Percentiles rank a stretch among this genome's conserved stretches.
These are phyloP conservation scores for Rhinocladiella similis DNA, from an alignment of 2,329 filamentous ascomycete species.

Conservation along the genomic window DNA sequence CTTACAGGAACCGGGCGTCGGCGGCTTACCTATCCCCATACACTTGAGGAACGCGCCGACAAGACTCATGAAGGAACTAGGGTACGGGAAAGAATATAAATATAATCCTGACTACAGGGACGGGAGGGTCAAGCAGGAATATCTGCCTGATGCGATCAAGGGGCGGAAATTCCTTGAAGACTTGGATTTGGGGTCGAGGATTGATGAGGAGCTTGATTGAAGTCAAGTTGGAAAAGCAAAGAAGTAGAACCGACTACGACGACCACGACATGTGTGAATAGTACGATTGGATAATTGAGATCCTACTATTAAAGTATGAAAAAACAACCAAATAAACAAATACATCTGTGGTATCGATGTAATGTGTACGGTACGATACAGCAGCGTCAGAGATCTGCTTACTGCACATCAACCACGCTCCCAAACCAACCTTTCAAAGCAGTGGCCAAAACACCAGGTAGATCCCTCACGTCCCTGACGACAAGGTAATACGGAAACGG, in stretches of 20 bases:
- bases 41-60: conserved; percentile 93
- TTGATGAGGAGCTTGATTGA: conserved; percentile 54
- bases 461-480: conserved; percentile 85
- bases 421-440: conserved; percentile 96
- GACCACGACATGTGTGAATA: no score
- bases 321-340: no score
- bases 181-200: conserved; percentile 71
- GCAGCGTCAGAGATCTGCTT: not conserved
- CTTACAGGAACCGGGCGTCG: conserved; percentile 78
- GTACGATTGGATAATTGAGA: no score
- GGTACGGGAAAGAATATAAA: conserved; percentile 89
- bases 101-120: conserved; percentile 90
- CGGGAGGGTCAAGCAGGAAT: conserved; percentile 81
- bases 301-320: no score
- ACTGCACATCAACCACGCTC: conserved; percentile 52
- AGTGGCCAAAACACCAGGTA: conserved; percentile 83
- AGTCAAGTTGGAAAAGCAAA: no score
- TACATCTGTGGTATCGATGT: no score
- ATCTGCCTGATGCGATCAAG: conserved; percentile 75
- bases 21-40: conserved; percentile 76
- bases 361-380: no score
- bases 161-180: conserved; percentile 78
- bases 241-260: no score
- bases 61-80: conserved; percentile 86
- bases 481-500: conserved; percentile 97